A percentile compares a stretch with the other conserved stretches of the same genome.
Conservation (phyloP, 2,329 filamentous ascomycete species). For the Penicillium aurantiogriseum region DNA sequence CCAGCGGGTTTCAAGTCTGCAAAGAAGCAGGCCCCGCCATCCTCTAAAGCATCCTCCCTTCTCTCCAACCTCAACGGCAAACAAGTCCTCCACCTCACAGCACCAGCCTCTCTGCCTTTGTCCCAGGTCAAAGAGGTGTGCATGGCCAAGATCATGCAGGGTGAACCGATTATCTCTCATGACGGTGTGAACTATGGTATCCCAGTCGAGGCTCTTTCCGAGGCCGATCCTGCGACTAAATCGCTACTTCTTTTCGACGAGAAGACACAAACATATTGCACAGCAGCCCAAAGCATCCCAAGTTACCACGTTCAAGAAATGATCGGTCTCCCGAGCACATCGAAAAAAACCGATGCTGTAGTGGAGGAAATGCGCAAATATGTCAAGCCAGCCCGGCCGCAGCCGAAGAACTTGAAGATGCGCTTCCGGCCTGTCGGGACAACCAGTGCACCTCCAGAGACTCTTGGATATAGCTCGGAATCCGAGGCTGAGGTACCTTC, state of each 20-base stretch:
- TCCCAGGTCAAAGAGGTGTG: conserved; percentile 47
- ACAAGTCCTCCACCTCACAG: conserved; percentile 50
- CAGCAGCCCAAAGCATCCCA: conserved; percentile 28
- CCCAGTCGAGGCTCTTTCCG: conserved; percentile 31
- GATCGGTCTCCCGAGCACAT: conserved; percentile 31
- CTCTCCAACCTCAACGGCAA: conserved; percentile 45
- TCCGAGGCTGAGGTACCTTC: conserved; percentile 36
- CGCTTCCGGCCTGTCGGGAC: conserved; percentile 47
- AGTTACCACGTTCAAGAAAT: conserved; percentile 41
- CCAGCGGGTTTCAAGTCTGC: conserved; percentile 44
- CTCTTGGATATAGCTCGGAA: conserved; percentile 38
- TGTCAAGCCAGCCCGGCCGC: conserved; percentile 39
- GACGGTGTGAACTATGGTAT: conserved; percentile 46
- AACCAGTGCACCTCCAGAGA: conserved; percentile 31
- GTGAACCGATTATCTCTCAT: conserved; percentile 43
- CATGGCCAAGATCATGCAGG: conserved; percentile 40
- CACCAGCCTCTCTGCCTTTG: conserved; percentile 45
- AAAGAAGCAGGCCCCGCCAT: conserved; percentile 33
- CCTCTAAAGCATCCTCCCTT: conserved; percentile 33
- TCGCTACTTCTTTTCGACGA: conserved; percentile 39
- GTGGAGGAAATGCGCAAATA: conserved; percentile 27
- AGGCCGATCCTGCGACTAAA: conserved; percentile 31
- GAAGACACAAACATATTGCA: conserved; percentile 35
- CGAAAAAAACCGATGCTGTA: conserved; percentile 25
- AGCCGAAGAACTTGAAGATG: conserved; percentile 47